Evolutionary conservation across 495 filamentous ascomycete species (phyloP), one percentile per base, ranked within the genome.

Genomic region (Aspergillus asperescens): DNA sequence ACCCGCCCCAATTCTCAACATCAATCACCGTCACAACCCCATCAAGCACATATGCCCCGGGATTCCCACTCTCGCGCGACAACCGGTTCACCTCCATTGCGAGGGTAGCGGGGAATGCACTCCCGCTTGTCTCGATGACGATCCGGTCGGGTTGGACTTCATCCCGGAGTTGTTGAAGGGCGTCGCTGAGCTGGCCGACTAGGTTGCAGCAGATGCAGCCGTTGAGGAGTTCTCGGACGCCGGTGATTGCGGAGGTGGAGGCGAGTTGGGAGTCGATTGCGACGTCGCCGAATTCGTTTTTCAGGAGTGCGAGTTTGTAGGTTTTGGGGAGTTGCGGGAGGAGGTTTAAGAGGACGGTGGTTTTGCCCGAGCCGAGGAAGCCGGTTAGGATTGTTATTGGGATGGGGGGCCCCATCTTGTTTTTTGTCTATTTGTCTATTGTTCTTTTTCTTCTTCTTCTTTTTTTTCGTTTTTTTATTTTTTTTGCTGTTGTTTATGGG

Each of bases 181-280:
- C 92, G 44, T 85, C 80, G 59, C 81, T 79, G 20, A 98, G 80
- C 67, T 93, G 87, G 3, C 93, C 93, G 46, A 98, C 90, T 13
- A 96, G 84, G 63, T 96, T 98, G 73, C 93, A 98, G 77, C 93
- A 98, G 63, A 98, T 96, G 69, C 93, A 98, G 55, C 93, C 93
- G 62, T 94, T 92, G 16, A 97, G 83, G 3, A 98, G 76, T 63
- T 98, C 93, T 59, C 84, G 83, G 15, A 94, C 90, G 48, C 89
- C 92, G n/a, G 86, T 81, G 60, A 98, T 89, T 28, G 90, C 82
- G 49, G 79, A 75, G 3, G 86, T 83, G 1, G 86, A 76, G 37
- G 93, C 90, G 15, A 97, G 81, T 66, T 94, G 89, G 8, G 86
- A 90, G 77, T 97, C 93, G 66, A 97, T 77, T 22, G 89, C 90